These are phyloP conservation scores for Laguncularia racemosa DNA, from an alignment of 345 rosid genomes.

Conservation along the genomic window DNA sequence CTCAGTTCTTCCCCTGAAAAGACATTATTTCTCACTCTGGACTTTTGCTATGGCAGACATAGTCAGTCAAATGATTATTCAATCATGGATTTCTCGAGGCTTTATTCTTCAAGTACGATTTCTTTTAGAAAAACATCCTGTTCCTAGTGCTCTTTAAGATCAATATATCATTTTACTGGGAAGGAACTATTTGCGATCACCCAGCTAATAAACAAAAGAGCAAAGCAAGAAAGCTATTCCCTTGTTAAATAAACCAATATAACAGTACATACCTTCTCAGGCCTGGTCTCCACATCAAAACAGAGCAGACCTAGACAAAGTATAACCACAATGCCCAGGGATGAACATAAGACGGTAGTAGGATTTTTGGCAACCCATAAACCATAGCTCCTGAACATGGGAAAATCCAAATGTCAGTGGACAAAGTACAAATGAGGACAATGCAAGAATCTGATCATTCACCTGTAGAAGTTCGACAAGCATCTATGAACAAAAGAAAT, in stretches of 20 bases:
- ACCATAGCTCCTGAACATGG: conserved; percentile 57
- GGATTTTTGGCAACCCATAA: conserved; percentile 77
- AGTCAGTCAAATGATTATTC: no score
- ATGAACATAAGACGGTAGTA: conserved; percentile 49
- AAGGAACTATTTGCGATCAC: no score
- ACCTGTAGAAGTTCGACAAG: conserved; percentile 77
- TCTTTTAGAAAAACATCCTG: no score
- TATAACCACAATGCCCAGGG: conserved; percentile 58
- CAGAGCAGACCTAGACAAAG: conserved; percentile 66
- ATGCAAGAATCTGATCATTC: not conserved
- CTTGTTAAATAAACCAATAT: no score
- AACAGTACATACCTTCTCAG: conserved; percentile 64
- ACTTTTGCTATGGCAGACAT: no score
- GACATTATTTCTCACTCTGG: no score
- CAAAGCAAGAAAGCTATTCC: not conserved
- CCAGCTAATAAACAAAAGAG: conserved; percentile 1
- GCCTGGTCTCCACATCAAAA: conserved; percentile 83
- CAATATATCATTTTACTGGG: no score
- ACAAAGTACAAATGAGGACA: not conserved
- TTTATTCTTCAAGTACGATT: no score
- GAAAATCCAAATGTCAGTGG: no score
- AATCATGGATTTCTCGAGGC: no score
- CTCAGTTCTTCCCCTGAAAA: no score
- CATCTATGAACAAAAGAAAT: conserved; percentile 70
- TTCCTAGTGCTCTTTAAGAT: no score